Percentiles rank a stretch among this genome's conserved stretches.
Conservation (phyloP, 176 grass and related monocot species). For the Musa schizocarpa region DNA sequence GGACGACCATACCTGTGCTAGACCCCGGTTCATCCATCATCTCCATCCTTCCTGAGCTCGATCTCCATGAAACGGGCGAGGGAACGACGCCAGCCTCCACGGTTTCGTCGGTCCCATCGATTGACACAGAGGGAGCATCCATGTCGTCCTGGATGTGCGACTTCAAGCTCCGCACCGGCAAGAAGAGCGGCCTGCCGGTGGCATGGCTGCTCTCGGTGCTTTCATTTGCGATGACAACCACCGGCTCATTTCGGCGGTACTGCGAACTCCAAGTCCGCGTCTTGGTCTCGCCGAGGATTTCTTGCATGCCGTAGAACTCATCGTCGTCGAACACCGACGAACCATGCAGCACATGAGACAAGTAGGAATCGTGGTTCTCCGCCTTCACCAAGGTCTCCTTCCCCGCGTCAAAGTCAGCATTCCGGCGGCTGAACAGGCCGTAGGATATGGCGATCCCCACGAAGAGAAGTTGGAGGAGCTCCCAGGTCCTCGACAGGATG, state of each 20-base stretch:
- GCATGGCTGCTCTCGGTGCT: constrained; percentile 5
- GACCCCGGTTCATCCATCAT: constrained; percentile 18
- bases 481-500: constrained; percentile 61
- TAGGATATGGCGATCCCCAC: constrained; percentile 85
- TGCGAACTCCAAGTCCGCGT: constrained; percentile 51
- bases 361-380: constrained; percentile 36
- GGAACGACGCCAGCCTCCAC: constrained; percentile 31
- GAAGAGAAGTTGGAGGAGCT: constrained; percentile 81
- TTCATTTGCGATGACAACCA: constrained; percentile 31
- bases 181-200: constrained; percentile 26
- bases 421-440: constrained; percentile 82
- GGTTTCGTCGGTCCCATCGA: not conserved
- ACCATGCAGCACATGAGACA: constrained; percentile 31
- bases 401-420: constrained; percentile 19
- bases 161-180: constrained; percentile 59
- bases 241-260: constrained; percentile 34
- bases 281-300: constrained; percentile 6
- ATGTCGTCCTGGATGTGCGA: constrained; percentile 25
- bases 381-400: constrained; percentile 23
- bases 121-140: constrained; percentile 3
- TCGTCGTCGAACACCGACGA: constrained; percentile 8
- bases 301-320: not conserved
- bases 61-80: constrained; percentile 76
- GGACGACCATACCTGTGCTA: not conserved
- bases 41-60: constrained; percentile 42